Evolutionary conservation across 805 yeast species (phyloP), one percentile per base, ranked within the genome.

Genomic region (Ogataea methanolica): DNA sequence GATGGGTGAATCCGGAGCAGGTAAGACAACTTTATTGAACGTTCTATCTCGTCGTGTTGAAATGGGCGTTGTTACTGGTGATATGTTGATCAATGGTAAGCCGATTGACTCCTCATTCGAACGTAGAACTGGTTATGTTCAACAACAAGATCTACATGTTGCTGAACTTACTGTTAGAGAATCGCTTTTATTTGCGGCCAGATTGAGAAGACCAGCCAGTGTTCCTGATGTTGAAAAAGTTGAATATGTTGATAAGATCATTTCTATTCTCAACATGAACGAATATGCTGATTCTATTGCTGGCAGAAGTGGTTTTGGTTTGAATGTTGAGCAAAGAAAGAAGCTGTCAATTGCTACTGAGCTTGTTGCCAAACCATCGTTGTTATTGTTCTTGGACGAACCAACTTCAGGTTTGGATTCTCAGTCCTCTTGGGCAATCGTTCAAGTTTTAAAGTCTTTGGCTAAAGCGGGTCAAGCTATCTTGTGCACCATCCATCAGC

Each of bases 401-500:
- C 78, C 78, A 22, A 75, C 79, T 17, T 74, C 79, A 40, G 79
- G 79, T 53, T 63, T 75, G 49, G 79, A 75, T 55, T 73, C 76
- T 37, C 76, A 73, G 54, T 70, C 78, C n/a, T 71, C 80, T 6
- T 76, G 76, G 76, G 66, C 79, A 33, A 74, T 76, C 57, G 68
- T 76, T 39, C 69, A 72, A 55, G 63, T 75, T 49, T 59, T 76
- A 56, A 65, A 71, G 49, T 67, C 63, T 43, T 62, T 76, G 54
- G 74, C 79, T 5, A 70, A 74, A 41, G 80, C 79, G 16, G 78
- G 76, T 55, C 71, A 78, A 12, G 44, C 50, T 3, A 75, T 76
- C 47, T 60, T 76, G 57, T 76, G 80, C 66, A 75, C 80, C 16
- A 76, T 76, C 52, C 81, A 76, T 61, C 81, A 76, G 59, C 81